phyloP scores from a whole-genome alignment of 352 stramenopile species.

The Pythium periplocum region DNA sequence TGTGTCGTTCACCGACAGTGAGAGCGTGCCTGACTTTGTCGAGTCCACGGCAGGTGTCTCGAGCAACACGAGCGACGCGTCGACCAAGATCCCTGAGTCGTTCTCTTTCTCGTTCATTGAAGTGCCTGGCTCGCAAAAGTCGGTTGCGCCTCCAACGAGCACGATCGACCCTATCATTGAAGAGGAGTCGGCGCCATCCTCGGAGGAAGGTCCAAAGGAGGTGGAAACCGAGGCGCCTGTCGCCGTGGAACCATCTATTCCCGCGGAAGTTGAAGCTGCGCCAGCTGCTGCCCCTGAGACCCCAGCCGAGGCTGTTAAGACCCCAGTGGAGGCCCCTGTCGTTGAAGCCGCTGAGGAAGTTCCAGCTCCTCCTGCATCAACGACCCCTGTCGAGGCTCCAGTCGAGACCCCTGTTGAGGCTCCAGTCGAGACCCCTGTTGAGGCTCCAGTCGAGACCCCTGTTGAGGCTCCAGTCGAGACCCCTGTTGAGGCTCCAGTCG shows the following conservation, averaged over 20 bases:
- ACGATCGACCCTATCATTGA: conserved; percentile 16
- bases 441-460: background rate
- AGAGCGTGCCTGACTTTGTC: conserved; percentile 48
- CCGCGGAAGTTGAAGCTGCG: background rate
- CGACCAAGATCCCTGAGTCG: conserved; percentile 23
- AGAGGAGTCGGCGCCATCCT: background rate
- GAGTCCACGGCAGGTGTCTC: conserved; percentile 13
- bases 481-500: background rate
- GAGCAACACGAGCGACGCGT: conserved; percentile 7
- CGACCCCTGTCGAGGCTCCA: conserved; percentile 1
- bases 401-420: background rate
- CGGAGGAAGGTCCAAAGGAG: background rate
- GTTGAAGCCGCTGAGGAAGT: background rate
- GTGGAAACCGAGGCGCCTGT: background rate
- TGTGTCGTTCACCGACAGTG: conserved; percentile 33
- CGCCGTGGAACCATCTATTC: background rate
- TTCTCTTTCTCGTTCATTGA: conserved; percentile 79
- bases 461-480: background rate
- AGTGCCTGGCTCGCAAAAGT: conserved; percentile 15
- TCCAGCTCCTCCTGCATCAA: background rate
- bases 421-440: background rate
- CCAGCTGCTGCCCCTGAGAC: background rate
- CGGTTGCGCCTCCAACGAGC: background rate
- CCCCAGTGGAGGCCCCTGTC: conserved; percentile 2
- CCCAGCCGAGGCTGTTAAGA: background rate